Evolutionary conservation across 768 basidiomycete species (phyloP), one percentile per base, ranked within the genome.

Genomic region (Phylloporus rhodoxanthus): DNA sequence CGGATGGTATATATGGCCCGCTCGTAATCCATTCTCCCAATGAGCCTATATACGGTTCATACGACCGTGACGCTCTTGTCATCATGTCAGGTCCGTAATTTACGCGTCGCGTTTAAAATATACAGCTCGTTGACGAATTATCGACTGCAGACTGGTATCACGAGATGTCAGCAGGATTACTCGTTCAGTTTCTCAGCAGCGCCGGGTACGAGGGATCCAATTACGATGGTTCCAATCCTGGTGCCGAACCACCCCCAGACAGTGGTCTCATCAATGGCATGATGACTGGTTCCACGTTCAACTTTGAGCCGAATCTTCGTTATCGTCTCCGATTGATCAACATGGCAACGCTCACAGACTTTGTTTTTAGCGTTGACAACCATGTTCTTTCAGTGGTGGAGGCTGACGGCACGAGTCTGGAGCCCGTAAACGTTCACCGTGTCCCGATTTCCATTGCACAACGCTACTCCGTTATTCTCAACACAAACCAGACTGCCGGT

Each of bases 251-350:
- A 33, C 66, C 69, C 17, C 68, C 72, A 59, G 71, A 70, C 64
- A 61, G 53, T 54, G 57, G 71, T 56, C 59, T 67, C 58, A 60
- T 75, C 51, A 62, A 68, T 14, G 69, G 68, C 36, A 64, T 61
- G 40, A 56, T 43, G 53, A 59, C 4, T 40, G 57, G 53, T 25
- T 52, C 61, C 4, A 44, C 55, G 17, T 60, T 73, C 47, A 57
- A 67, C 25, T 53, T 76, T 44, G 57, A 71, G 45, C 60, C 68
- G 20, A 64, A 68, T 54, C 43, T 53, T 15, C 58, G 66, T 20
- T 77, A 77, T 53, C 78, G 78, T 45, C 58, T 79, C 20, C 75
- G 78, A 39, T 53, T 79, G 33, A 62, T 75, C 50, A 73, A 79
- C 65, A 62, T 73, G 33, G 78, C 73, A 28, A 67, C 75, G 5